Evolutionary conservation across 169 alveolate species (phyloP), one percentile per base, ranked within the genome.

Genomic region (Cryptosporidium ubiquitum): DNA sequence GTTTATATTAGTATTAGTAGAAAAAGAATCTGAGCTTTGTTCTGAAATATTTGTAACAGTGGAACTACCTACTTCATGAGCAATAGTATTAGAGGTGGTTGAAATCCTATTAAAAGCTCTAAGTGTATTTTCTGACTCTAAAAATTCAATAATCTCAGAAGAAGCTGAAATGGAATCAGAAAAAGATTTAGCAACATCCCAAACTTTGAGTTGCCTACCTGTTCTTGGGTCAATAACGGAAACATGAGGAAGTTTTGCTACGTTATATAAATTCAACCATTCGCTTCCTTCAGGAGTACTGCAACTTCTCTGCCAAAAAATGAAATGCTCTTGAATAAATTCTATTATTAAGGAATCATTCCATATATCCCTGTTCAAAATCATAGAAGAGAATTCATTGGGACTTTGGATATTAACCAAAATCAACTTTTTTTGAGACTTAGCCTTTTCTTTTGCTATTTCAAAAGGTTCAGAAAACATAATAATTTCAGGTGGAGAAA

Each of bases 181-280:
- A 79, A 79, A 79, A 9, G 73, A 61, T 18, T 79, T 79, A 5
- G 61, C 74, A 39, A 79, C 89, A 31, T 79, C 89, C 89, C 89
- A 79, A 14, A 40, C 68, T 23, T 79, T 79, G 51, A 79, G 79
- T 18, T 79, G 89, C 61, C 89, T 79, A 12, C 89, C 89, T 5
- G 89, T 79, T 79, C 89, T 79, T 4, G 89, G 89, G 18, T 79
- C 89, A 18, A 79, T 23, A 16, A 79, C 89, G 29, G 89, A 58
- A 42, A 79, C 89, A 61, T 79, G 89, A 1, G 89, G 89, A 12
- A 79, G 68, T 12, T 79, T 58, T 39, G 89, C 18, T 31, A 79
- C 42, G 20, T 64, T 79, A 64, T 79, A 79, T 14, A 58, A 6
- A 64, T 47, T 79, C 37, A 58, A 5, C 75, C 74, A 79, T 23